Evolutionary conservation across 208 protist species (phyloP), one percentile per base, ranked within the genome.

Genomic region (Phytomonas sp.): DNA sequence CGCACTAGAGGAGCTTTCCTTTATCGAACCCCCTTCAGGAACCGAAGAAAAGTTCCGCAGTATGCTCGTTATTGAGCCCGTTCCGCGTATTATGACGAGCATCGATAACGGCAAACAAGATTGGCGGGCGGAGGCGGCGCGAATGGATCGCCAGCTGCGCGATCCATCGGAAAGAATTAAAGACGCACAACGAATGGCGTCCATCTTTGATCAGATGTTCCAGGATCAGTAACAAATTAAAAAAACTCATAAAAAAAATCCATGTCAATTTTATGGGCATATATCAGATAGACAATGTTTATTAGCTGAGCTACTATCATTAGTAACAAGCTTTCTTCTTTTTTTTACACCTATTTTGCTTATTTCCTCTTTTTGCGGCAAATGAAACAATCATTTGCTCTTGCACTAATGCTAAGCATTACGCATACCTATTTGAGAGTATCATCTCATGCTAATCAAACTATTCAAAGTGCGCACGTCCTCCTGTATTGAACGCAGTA

Each of bases 11-110:
- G 88, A 97, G 75, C 83, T 97, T 19, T 89, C 88, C 14, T 92
- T 97, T 42, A 68, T 95, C 68, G 83, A 94, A 67, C 90, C 93
- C 23, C 93, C 93, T 1, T 84, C 82, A 29, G 89, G 87, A 8
- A 94, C 88, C 0, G 93, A 95, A 63, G 90, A 93, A 69, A 95
- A 95, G 83, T 95, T 97, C 71, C 80, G 77, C 29, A 86, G 82
- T 69, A 89, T 71, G 11, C 81, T 95, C 1, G 82, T 92, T 34
- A 94, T 97, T 66, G 93, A 97, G 76, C 88, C 91, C 59, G 86
- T 95, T 5, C 89, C 93, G 12, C 86, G 88, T 14, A 72, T 97
- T n/a, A 77, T 91, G 71, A 78, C 86, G 0, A 63, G 69, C 30
- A 84, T 96, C 52, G 80, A 91, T 68, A 34, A 61, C 14, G 69